These are phyloP conservation scores for Linderniella brevidens DNA, from an alignment of 257 asterid species.

Conservation along the genomic window DNA sequence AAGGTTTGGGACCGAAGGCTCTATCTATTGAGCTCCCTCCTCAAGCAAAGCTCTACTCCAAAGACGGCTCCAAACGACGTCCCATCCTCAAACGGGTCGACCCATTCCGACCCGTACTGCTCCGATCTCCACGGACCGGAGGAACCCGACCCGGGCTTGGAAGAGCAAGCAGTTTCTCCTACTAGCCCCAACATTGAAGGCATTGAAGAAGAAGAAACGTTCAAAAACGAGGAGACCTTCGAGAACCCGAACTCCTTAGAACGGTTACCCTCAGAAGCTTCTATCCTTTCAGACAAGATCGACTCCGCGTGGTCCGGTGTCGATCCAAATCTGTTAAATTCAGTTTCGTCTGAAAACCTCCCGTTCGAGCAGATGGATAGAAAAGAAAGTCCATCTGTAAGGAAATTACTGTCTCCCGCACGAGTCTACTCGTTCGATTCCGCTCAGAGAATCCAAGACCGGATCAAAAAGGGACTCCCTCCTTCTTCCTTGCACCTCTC, in stretches of 20 bases:
- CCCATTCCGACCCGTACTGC: slow-evolving; percentile 16
- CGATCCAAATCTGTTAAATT: slow-evolving; percentile 18
- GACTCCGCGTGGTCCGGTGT: slow-evolving; percentile 93
- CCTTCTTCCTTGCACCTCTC: slow-evolving; percentile 53
- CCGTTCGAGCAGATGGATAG: slow-evolving; percentile 13
- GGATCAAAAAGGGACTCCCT: slow-evolving; percentile 46
- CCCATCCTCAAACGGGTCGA: slow-evolving; percentile 13
- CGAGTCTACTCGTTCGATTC: slow-evolving; percentile 87
- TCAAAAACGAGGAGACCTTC: background rate
- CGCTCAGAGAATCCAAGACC: slow-evolving; percentile 61
- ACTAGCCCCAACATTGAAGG: too few relatives aligned
- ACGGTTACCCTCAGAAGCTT: slow-evolving; percentile 51
- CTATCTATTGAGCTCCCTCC: slow-evolving; percentile 37
- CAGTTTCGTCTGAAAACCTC: slow-evolving; percentile 20
- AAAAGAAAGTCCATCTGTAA: slow-evolving; percentile 21
- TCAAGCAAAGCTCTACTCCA: slow-evolving; percentile 24
- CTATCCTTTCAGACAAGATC: slow-evolving; percentile 69
- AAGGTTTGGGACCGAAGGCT: slow-evolving; percentile 63
- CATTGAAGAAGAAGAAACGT: background rate
- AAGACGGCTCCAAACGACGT: slow-evolving; percentile 20
- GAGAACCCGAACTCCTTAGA: slow-evolving; percentile 19
- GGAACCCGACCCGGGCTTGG: too few relatives aligned
- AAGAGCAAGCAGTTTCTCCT: too few relatives aligned
- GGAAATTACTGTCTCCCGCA: slow-evolving; percentile 30
- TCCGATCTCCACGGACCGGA: too few relatives aligned